Base-by-base conservation (phyloP, 768 basidiomycete genomes). In the Cystofilobasidium bisporidii region DNA sequence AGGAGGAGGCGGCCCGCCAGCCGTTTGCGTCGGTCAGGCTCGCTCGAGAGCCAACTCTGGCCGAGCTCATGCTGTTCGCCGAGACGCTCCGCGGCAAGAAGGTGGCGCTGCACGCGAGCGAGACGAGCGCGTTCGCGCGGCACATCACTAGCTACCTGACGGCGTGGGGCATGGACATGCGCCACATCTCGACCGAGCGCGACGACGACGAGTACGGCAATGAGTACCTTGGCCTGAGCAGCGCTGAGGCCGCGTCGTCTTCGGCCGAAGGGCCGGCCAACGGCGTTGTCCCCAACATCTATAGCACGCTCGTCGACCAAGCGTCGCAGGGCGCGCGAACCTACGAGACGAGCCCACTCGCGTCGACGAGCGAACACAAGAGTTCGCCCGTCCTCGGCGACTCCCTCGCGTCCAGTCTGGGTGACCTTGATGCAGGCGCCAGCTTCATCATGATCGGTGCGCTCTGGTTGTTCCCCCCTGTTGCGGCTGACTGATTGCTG, bases 141-240 rank as follows among this genome's bases (percentile, higher is more conserved):
- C 90, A 96, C 76, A 80, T 99, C 41, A 92, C 92, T 30, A 88
- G 87, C 72, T 96, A 94, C 77, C 81, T 99, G 67, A 89, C 88
- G 26, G 84, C 88, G 8, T 98, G 94, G 94, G 92, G 93, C 17
- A 83, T 97, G 86, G 90, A 94, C 73, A 86, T 97, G 50, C 86
- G 84, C 61, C 91, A 92, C 78, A 81, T 80, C 10, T 77, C 80
- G 11, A 76, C 77, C 20, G 68, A 69, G 50, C 45, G 47, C 18
- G 79, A 79, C 28, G 77, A 75, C 32, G 69, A 64, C 8, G 62
- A 71, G 30, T 56, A 30, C 30, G 53, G 53, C 14, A 56, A 56
- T 14, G 68, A 67, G 56, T 60, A 60, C 38, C 55, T 60, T 48
- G 60, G 60, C 28, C 20, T 22, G 43, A 24, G 12, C 43, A 28